Evolutionary conservation across 83 land plant genomes (phyloP), one percentile per base, ranked within the genome.

Genomic region (Larix sibirica): DNA sequence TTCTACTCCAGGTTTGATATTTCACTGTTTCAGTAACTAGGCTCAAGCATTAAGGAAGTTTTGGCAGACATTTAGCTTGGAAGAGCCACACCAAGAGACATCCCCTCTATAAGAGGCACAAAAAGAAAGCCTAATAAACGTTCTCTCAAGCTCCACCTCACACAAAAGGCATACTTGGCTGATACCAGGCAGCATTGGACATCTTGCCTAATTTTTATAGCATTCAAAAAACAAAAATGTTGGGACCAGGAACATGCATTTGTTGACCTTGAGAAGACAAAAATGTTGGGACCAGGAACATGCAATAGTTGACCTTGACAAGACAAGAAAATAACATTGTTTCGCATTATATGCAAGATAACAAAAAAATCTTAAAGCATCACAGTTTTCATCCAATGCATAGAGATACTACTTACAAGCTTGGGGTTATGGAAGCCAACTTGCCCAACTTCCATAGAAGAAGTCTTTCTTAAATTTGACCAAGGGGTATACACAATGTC

Each of bases 381-480:
- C 44, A 54, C 6, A 50, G 79, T 77, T 50, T 50, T 58, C 62
- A 77, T 42, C 17, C 20, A 60, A 64, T 3, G 42, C 13, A 50
- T 42, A 42, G 44, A 42, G 56, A 50, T 21, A 33, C 24, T 24
- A 40, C 91, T 88, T 67, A 96, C 99, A 92, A 94, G 93, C 85
- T 96, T 97, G 50, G 96, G 69, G 83, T 92, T 97, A 90, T 98
- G 90, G 83, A 98, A 98, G 69, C 99, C 99, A 89, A 98, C 97
- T 96, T 98, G 99, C 28, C 99, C 99, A 86, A 98, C 99, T 85
- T 98, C 99, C 99, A 98, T 98, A 40, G 99, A 86, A 79, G 95
- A 87, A 81, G 99, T 93, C 89, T 98, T 98, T 88, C 92, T 93
- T 87, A 98, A 88, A 88, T 98, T 98, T 76, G 59, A 86, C 99